These are phyloP conservation scores for Dictyostelium intermedium DNA, from an alignment of 78 protist species.

Conservation along the genomic window DNA sequence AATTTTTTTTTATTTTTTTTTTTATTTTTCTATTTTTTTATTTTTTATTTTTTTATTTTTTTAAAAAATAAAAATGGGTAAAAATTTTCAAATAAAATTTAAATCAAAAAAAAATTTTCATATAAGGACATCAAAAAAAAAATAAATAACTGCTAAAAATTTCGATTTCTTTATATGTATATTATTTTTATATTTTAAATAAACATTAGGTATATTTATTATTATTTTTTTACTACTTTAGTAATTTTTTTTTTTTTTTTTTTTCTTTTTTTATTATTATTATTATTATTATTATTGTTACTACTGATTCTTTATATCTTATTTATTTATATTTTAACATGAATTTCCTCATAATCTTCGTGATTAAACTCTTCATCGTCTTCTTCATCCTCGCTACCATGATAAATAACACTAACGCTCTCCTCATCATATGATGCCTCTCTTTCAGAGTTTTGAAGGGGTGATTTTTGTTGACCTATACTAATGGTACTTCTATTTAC, in stretches of 20 bases:
- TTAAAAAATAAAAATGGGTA: neutral
- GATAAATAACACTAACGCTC: constrained; percentile 3
- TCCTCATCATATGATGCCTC: constrained; percentile 9
- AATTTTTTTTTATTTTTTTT: neutral
- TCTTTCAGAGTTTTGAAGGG: neutral
- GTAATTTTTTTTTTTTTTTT: too few species aligned
- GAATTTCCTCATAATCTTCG: constrained; percentile 55
- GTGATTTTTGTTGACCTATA: constrained; percentile 51
- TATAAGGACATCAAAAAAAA: too few species aligned
- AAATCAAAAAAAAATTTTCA: too few species aligned
- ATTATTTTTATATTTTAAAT: too few species aligned
- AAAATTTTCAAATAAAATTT: too few species aligned
- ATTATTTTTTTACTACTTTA: too few species aligned
- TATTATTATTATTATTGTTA: too few species aligned
- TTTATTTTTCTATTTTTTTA: too few species aligned
- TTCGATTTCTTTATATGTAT: too few species aligned
- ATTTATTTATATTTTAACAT: neutral
- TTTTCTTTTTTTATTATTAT: neutral
- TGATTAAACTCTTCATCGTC: constrained; percentile 25
- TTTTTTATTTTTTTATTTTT: neutral
- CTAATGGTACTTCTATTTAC: constrained; percentile 28
- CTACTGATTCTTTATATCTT: neutral
- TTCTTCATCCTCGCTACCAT: neutral
- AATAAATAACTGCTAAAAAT: too few species aligned
- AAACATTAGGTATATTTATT: too few species aligned